Evolutionary conservation across 306 rosid species (phyloP).

Genomic region (Crotalaria pallida): DNA sequence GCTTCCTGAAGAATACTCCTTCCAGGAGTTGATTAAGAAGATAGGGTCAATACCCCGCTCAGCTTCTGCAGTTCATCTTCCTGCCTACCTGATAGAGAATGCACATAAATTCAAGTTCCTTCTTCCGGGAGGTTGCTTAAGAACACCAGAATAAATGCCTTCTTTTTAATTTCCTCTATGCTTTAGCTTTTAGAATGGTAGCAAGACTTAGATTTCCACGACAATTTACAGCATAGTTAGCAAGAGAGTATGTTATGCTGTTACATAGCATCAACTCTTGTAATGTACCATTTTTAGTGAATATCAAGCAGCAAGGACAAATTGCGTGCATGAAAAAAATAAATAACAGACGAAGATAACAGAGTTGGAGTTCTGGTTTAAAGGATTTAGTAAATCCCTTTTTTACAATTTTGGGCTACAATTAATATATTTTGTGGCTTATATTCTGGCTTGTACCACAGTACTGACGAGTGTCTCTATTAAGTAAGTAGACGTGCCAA

Average conservation of each 20-base stretch:
- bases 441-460: too few relatives aligned
- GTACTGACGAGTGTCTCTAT: too few relatives aligned
- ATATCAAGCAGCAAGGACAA: too few relatives aligned
- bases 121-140: constrained; percentile 90
- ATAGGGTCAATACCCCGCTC: constrained; percentile 83
- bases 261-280: neutral
- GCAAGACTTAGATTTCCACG: neutral
- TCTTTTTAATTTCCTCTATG: neutral
- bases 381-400: neutral
- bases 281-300: neutral
- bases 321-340: too few relatives aligned
- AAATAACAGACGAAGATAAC: neutral
- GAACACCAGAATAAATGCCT: constrained; percentile 33
- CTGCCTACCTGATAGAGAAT: constrained; percentile 69
- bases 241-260: constrained; percentile 13
- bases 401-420: neutral
- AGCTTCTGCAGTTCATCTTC: constrained; percentile 84
- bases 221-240: constrained; percentile 5
- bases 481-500: too few relatives aligned
- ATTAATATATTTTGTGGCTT: neutral
- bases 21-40: constrained; percentile 69
- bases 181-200: neutral
- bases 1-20: constrained; percentile 88
- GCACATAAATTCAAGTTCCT: constrained; percentile 72
- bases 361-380: neutral